Base-by-base conservation (phyloP, 768 basidiomycete species). In the Collybia nuda region DNA sequence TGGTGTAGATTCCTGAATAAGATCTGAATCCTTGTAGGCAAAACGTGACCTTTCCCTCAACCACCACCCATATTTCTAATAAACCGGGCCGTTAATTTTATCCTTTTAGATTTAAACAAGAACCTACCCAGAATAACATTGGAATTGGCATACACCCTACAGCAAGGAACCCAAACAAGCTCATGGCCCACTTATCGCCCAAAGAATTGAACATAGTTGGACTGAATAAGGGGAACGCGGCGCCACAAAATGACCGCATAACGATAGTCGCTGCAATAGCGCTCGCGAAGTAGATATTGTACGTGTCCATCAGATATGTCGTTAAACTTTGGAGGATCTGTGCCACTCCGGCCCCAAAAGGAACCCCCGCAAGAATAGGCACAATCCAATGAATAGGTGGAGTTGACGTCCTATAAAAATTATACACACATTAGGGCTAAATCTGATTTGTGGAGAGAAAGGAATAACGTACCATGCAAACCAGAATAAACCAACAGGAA, bases 261-360 rank as follows among this genome's bases (percentile, higher is more conserved):
- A 88, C 81, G 46, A 86, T 80, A 8, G 83, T 85, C 47, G 85
- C 80, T 12, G 86, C 85, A 45, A 87, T 74, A 15, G 85, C 86
- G 56, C 82, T 84, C 2, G 85, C 84, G 53, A 77, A 81, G 64
- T 84, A 84, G 39, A 86, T 70, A 39, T 74, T 73, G 69, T 88
- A 88, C 12, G 80, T 70, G 59, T 88, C 86, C 78, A 90, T 84
- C 50, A 88, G 72, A 68, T 88, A 88, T 2, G 81, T 80, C 37
- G 82, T 79, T n/a, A 85, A 66, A 40, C 78, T 77, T 56, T 84
- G 78, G 68, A 88, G 71, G 50, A 88, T 79, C 54, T 82, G 72
- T n/a, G 85, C 76, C 50, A 84, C 77, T 14, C 82, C 81, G 15
- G 70, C 61, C 21, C 88, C 89, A 63, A 89, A 89, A 11, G 86